Conservation (phyloP, 805 yeast species). For the Debaryomyces prosopidis region DNA sequence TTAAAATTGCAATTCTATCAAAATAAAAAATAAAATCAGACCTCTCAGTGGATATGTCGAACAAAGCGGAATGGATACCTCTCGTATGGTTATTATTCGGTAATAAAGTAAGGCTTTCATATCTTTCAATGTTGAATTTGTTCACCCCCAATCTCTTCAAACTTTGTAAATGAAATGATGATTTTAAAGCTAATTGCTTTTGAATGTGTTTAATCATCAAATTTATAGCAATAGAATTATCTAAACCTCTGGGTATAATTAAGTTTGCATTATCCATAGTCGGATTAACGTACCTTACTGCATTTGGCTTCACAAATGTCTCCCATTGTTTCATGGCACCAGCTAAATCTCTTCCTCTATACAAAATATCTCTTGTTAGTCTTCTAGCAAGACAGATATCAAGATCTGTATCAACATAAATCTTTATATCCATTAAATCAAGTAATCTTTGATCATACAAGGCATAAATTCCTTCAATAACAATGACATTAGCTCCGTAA, state of each 20-base stretch:
- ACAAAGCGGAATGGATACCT: constrained; percentile 71
- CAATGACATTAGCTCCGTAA: constrained; percentile 92
- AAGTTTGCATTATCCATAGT: constrained; percentile 81
- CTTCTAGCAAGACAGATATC: constrained; percentile 92
- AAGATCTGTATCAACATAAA: constrained; percentile 91
- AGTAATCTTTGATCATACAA: constrained; percentile 68
- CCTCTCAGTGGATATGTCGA: constrained; percentile 54
- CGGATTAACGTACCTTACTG: constrained; percentile 71
- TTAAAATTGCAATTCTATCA: constrained; percentile 72
- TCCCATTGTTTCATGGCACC: constrained; percentile 92
- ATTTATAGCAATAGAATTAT: constrained; percentile 76
- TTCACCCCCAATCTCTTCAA: constrained; percentile 56
- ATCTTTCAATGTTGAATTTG: constrained; percentile 27
- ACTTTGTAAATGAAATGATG: constrained; percentile 64
- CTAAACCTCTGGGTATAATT: constrained; percentile 88
- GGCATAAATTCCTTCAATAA: constrained; percentile 89
- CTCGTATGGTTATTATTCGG: constrained; percentile 63
- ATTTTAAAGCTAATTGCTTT: constrained; percentile 66
- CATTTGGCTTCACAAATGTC: constrained; percentile 87
- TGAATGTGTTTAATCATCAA: constrained; percentile 78
- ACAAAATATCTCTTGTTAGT: constrained; percentile 79
- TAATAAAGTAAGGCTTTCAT: constrained; percentile 34
- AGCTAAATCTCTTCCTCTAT: constrained; percentile 79
- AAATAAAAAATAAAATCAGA: constrained; percentile 86
- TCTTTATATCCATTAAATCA: constrained; percentile 78